Evolutionary conservation across 2,329 filamentous ascomycete genomes (phyloP), one percentile per base, ranked within the genome.

Genomic region (Alternaria postmessia): DNA sequence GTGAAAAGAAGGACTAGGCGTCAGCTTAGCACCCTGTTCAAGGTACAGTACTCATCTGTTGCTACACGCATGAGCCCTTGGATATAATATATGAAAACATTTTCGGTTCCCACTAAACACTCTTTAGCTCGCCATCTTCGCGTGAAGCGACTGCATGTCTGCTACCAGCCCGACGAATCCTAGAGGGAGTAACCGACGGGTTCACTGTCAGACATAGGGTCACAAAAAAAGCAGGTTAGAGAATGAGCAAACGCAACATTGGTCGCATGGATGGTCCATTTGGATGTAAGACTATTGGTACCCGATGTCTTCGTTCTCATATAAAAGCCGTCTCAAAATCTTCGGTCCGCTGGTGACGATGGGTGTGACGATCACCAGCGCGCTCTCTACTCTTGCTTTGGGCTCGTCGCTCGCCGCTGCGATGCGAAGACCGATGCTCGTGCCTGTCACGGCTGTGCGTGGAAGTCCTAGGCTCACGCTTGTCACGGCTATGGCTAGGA

Each of bases 1-100:
- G 59, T 12, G 70, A 69, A 44, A 75, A 75, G 65, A 73, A 62
- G 43, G 71, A 75, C 4, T 75, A 59, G 49, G 12, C 12, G 14
- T 14, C 5, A 36, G 32, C 32, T 36, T 6, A 36, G 24, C 24
- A 26, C 24, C 24, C 1, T 26, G 24, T 26, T 7, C 6, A 26
- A 26, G 24, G 24, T 26, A 26, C 24, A 26, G 6, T 26, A 26
- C 24, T 7, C 24, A 26, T 26, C 24, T 26, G 6, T 26, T 26
- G 24, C 24, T 26, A 26, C 6, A 26, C 24, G 6, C 7, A 26
- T 7, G 24, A 7, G 24, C 24, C 24, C 24, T 26, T 26, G 24
- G 5, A 16, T 7, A 14, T 14, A 36, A 26, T 26, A 7, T 26
- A 26, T 0, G 6, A 26, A 24, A 24, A 24, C 24, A 24, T 24